Evolutionary conservation across 2,329 filamentous ascomycete species (phyloP), one percentile per base, ranked within the genome.

Genomic region (Exophiala spinifera): DNA sequence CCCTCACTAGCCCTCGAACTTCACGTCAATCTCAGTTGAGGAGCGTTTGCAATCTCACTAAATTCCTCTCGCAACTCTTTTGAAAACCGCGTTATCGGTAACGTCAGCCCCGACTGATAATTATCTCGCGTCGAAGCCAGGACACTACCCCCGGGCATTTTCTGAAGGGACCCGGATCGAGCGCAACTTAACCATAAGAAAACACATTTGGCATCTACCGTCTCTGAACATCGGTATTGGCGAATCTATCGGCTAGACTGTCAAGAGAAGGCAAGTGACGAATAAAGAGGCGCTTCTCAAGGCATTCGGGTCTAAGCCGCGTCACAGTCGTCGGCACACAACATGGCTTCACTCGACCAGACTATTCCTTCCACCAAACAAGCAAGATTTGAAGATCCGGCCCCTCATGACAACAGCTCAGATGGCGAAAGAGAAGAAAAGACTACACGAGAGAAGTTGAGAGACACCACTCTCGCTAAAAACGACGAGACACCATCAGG

Each of bases 361-460:
- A 21, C 37, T 17, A 40, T 36, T 11, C 40, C 50, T 4, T 19
- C 42, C 8, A 33, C 42, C 19, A 25, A 36, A 13, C 28, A 28
- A 13, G 14, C 39, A 31, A 43, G 46, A 21, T n/a, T n/a, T 3
- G 33, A 55, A 47, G 51, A 60, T 45, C 51, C 46, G 8, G 33
- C 57, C 4, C 52, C 55, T 33, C 52, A 51, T 28, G 60, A 50
- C 17, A 50, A 49, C 13, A 60, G 57, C 44, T 62, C 60, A n/a
- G 60, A 62, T 44, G 58, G 58, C 21, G 60, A 62, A 34, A 53
- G 59, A 73, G 76, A 78, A 56, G 81, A 84, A 66, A 77, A 76
- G 56, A 80, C 80, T 7, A 79, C 84, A 34, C 73, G 82, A 54
- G 78, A 84, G 66, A 81, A 83, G 68, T 70, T 86, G 50, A 79